Base-by-base conservation (phyloP, 345 rosid genomes). In the Erucastrum elatum region DNA sequence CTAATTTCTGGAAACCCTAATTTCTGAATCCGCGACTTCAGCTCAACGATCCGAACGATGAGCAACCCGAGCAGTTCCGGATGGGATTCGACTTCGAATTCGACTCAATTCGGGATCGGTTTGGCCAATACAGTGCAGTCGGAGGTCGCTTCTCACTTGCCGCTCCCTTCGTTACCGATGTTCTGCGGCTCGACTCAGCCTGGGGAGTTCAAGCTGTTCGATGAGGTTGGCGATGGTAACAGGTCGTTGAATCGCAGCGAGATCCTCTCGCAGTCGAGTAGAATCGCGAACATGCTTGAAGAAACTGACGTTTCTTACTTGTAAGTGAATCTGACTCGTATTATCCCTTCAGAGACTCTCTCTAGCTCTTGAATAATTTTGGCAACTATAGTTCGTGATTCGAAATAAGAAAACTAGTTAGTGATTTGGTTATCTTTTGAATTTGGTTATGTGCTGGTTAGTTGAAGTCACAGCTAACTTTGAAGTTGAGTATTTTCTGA, bases 71-170 rank as follows among this genome's bases (percentile, higher is more conserved):
- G 82, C 81, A 63, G 74, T 74, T 86, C 93, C 13, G 82, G 76
- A 71, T 70, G 74, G 80, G 79, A 64, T 67, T 85, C 91, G 11
- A 78, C 65, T 74, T 81, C 88, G 16, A 84, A 66, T 69, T 21
- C 64, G 74, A 68, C 70, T 72, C 86, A 80, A 75, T 73, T 85
- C 44, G 99, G 97, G 64, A 89, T 95, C 75, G 96, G 98, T 7
- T 82, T 95, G 16, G 87, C 98, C 74, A 95, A 95, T 84, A 93
- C 96, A 2, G 82, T 91, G 27, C 93, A 95, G 88, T 93, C 99
- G 51, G 99, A 95, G 75, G 90, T 93, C 6, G 94, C 91, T 55
- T 90, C 94, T 80, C 86, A 90, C 85, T 85, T 95, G 88, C 94
- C 98, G 60, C 68, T 95, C 80, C 99, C 97, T 15, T 95, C 92